Evolutionary conservation across 345 rosid species (phyloP), one percentile per base, ranked within the genome.

Genomic region (Ceriops decandra): DNA sequence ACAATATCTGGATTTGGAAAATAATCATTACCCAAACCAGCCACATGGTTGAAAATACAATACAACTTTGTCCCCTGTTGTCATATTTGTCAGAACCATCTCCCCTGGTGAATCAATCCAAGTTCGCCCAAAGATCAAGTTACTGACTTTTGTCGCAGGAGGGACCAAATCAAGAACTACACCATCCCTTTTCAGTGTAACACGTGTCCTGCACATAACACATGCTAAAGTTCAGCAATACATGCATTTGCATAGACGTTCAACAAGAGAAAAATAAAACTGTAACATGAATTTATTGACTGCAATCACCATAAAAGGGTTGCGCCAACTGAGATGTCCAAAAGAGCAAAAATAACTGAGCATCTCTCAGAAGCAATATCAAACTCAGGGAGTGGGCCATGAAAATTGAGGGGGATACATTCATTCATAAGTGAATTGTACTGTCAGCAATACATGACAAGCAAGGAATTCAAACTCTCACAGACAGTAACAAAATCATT

Each of bases 31-130:
- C 95, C 95, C 96, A 24, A 87, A 83, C 92, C 96, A 90, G 27
- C 92, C 89, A 31, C 96, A 90, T 31, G 90, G 96, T 78, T 90
- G 92, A 74, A 90, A 90, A 79, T 87, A 87, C 53, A 90, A 82
- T 38, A 89, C 88, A 30, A 70, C 89, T 83, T 89, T 89, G 69
- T 89, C 92, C 49, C 92, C 90, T 0, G 92, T 89, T 64, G 85
- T 83, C 80, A 83, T 53, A 83, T 89, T 89, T 62, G 92, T 84
- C 82, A 89, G 77, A 73, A 89, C 58, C 92, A 89, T 87, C 81
- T 89, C 96, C 69, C 96, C 96, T 11, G 83, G 82, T 0, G 92
- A 80, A 65, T 89, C 96, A 24, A 86, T 80, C 96, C 96, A 87
- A 64, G 96, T 89, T 66, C 96, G 80, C 70, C 96, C 96, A 75